Percentiles rank a stretch among this genome's conserved stretches.
Evolutionary conservation across 2,329 filamentous ascomycete genomes (phyloP).

Genomic region (Hypoxylon sp.): DNA sequence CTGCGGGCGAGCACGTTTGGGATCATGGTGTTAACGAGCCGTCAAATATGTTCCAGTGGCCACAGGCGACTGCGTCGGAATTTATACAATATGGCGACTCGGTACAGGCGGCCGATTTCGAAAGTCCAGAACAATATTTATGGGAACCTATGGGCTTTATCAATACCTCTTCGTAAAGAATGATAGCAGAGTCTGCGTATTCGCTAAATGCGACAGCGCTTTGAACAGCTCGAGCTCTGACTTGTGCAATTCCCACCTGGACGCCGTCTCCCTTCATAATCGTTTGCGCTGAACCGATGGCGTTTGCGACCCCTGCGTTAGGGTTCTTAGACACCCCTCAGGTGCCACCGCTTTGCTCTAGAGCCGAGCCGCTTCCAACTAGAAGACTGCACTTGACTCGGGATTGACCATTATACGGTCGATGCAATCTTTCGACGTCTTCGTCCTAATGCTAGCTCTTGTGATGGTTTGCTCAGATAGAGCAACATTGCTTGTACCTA

Average conservation of each 20-base stretch:
- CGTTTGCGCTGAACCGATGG: conserved; percentile 67
- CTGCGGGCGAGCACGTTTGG: not conserved
- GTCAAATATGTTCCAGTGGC: not conserved
- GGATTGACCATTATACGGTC: conserved; percentile 73
- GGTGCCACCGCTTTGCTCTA: conserved; percentile 69
- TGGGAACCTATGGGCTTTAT: not conserved
- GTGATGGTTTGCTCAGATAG: conserved; percentile 55
- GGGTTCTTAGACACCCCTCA: conserved; percentile 49
- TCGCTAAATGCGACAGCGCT: conserved; percentile 16
- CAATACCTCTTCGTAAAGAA: conserved; percentile 15
- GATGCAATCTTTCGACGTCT: conserved; percentile 67
- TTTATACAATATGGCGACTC: not conserved
- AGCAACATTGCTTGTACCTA: conserved; percentile 11
- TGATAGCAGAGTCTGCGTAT: conserved; percentile 11
- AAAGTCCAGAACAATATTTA: not conserved
- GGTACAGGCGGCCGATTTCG: not conserved
- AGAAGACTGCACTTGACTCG: conserved; percentile 69
- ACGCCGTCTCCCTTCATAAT: conserved; percentile 58
- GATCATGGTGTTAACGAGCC: not conserved
- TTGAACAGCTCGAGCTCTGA: conserved; percentile 16
- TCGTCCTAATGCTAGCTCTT: conserved; percentile 57
- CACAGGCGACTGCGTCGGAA: not conserved
- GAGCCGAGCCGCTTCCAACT: conserved; percentile 72
- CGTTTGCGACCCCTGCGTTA: conserved; percentile 70
- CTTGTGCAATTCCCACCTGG: conserved; percentile 51